phyloP scores from a whole-genome alignment of 78 protist species.

The Fonticula alba region DNA sequence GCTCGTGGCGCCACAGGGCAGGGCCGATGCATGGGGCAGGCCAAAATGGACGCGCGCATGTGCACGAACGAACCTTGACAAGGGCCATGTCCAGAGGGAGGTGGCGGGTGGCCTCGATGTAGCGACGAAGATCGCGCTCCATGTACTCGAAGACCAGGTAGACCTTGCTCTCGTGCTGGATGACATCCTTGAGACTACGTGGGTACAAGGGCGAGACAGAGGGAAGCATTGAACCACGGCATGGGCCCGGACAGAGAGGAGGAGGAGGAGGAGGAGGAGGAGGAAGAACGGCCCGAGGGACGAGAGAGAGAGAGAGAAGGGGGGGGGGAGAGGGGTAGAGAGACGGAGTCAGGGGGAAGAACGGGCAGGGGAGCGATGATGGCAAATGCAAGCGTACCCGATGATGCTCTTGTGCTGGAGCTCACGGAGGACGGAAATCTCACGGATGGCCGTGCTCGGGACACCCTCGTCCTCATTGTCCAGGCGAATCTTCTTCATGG shows the following conservation, averaged over 20 bases:
- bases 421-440: conserved; percentile 66
- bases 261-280: no score
- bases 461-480: conserved; percentile 75
- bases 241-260: no score
- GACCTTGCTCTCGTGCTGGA: conserved; percentile 64
- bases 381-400: background rate
- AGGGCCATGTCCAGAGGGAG: conserved; percentile 14
- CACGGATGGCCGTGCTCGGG: conserved; percentile 67
- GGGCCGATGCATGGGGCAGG: background rate
- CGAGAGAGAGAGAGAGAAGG: no score
- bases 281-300: background rate
- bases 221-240: no score
- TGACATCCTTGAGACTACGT: conserved; percentile 67
- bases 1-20: background rate
- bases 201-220: no score
- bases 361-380: background rate
- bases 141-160: conserved; percentile 83
- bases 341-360: background rate
- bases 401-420: conserved; percentile 68
- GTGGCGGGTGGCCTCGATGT: conserved; percentile 34
- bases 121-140: conserved; percentile 75
- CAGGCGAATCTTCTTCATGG: conserved; percentile 49
- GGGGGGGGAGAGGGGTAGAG: background rate
- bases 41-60: background rate
- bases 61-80: background rate